Evolutionary conservation across 495 filamentous ascomycete species (phyloP), one percentile per base, ranked within the genome.

Genomic region (Penicillium steckii): DNA sequence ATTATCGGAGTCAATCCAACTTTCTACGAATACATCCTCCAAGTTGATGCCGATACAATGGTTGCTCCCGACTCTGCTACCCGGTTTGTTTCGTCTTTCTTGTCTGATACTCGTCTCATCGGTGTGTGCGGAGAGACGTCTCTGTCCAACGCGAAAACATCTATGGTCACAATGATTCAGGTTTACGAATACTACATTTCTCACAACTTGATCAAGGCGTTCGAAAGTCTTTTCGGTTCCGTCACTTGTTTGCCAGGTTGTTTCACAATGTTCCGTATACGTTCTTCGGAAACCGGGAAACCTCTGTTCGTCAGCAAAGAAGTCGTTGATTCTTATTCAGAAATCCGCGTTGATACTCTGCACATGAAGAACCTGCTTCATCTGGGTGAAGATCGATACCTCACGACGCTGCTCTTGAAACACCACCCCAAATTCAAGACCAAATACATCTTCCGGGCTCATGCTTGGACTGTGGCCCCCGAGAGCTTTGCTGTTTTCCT

Each of bases 101-200:
- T 96, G 19, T 81, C 91, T 56, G 94, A 99, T 67, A 95, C 91
- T 12, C 85, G 90, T 40, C 79, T 97, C 18, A 90, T 96, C 62
- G 94, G 87, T 57, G 83, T 94, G 45, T 99, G 95, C 65, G 94
- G 94, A 62, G 94, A 99, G 70, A 99, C 94, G 0, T 86, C 87
- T 8, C 77, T 99, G 22, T 89, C 87, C 44, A 99, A 99, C 63
- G 89, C 91, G 44, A 95, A 96, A 69, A 80, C 88, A 13, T 96
- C 92, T 12, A 89, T 91, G 57, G 80, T 94, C 53, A 99, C 94
- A 26, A 97, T 97, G 92, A 97, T 99, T 55, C 94, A 98, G 70
- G 94, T 98, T 15, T 98, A 98, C 78, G 94, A 98, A 72, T 96
- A 98, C 79, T 98, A 92, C 74, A 98, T 98, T 55, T 97, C 95